Evolutionary conservation across 176 grass and related monocot genomes (phyloP).

Genomic region (Zizania latifolia): DNA sequence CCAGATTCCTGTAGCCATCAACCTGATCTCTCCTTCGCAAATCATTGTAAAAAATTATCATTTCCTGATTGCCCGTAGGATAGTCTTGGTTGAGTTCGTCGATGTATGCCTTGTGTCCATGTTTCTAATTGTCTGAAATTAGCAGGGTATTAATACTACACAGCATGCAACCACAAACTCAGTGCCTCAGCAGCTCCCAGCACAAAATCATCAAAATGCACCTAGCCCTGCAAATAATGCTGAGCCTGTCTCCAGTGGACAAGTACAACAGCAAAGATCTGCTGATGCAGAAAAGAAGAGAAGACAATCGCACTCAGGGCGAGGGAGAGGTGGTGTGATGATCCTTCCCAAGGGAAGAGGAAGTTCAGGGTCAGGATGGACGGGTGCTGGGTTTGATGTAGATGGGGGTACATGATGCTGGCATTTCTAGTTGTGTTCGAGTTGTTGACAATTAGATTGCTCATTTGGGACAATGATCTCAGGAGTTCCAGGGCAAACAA

Average conservation of each 20-base stretch:
- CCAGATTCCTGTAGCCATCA: neutral
- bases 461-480: neutral
- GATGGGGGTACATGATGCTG: conserved; percentile 35
- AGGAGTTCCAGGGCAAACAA: neutral
- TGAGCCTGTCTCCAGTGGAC: neutral
- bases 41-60: neutral
- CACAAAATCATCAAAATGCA: conserved; percentile 21
- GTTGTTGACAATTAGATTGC: neutral
- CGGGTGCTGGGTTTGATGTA: conserved; percentile 79
- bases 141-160: conserved; percentile 31
- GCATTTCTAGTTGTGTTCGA: neutral
- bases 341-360: conserved; percentile 70
- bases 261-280: conserved; percentile 14
- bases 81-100: neutral
- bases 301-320: conserved; percentile 40
- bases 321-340: conserved; percentile 57
- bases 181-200: conserved; percentile 16
- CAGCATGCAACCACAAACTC: conserved; percentile 28
- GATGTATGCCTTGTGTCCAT: neutral
- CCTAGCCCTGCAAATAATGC: conserved; percentile 12
- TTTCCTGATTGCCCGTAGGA: neutral
- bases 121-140: conserved; percentile 4
- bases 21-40: neutral
- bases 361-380: conserved; percentile 68
- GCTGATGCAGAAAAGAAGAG: conserved; percentile 54